Evolutionary conservation across 208 protist species (phyloP), one percentile per base, ranked within the genome.

Genomic region (Porcisia deanei): DNA sequence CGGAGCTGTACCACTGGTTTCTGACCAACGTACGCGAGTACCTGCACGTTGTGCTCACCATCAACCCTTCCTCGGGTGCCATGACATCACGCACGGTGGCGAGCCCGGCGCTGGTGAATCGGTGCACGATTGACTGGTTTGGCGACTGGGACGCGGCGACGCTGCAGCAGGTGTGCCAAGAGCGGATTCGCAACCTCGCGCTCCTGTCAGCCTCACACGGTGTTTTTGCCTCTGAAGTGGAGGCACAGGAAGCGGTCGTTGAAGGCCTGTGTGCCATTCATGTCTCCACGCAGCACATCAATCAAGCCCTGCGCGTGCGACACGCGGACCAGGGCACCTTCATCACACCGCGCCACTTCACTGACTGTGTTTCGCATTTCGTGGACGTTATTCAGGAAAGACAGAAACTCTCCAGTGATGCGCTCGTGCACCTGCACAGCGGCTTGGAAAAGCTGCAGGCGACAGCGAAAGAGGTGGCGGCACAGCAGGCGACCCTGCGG

Each of bases 51-150:
- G 97, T 99, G 25, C 99, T 99, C 81, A 99, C 99, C 37, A 99
- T 99, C 89, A 99, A 99, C 86, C 99, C 99, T n/a, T 90, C 97
- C 45, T 96, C 88, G 7, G 88, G 93, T 57, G 98, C 99, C 71
- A 99, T 99, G 76, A 87, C 96, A 18, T 96, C 94, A 52, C 93
- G 98, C 71, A 89, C 96, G 1, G 91, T 98, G 30, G 97, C 99
- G 22, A 99, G 98, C 54, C 99, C 99, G 18, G 99, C 99, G 30
- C 92, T 99, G 37, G 99, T 99, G 88, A 99, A 99, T 88, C 96
- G 99, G 22, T 99, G 99, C 89, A 99, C 99, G 10, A 95, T 99
- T 61, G 98, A 99, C 88, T 99, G 99, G 99, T 99, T 99, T 81
- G 99, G 99, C 47, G 98, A 99, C 76, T 99, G 99, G 99, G 98